A percentile compares a stretch with the other conserved stretches of the same genome.
Conservation (phyloP, 768 basidiomycete genomes). For the Xerocomellus amylosporus region DNA sequence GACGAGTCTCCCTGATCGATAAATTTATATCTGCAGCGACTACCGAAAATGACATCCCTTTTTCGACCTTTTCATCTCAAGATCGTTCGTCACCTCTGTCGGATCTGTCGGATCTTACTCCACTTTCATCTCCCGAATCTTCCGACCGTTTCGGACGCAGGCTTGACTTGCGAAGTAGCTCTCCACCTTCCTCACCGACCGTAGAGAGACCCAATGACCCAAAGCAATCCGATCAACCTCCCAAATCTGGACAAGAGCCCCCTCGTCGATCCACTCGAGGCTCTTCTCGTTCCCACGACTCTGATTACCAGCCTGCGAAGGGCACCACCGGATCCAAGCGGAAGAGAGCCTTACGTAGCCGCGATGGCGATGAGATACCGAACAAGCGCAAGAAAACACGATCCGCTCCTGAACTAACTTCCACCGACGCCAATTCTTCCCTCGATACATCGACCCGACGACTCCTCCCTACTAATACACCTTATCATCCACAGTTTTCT, state of each 20-base stretch:
- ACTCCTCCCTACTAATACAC: conserved; percentile 48
- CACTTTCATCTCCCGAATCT: conserved; percentile 26
- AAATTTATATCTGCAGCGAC: conserved; percentile 27
- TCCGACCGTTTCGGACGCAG: conserved; percentile 2
- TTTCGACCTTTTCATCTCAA: conserved; percentile 2
- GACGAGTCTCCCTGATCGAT: conserved; percentile 27
- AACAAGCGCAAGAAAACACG: conserved; percentile 14
- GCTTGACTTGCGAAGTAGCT: conserved; percentile 6
- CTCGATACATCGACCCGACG: conserved; percentile 32
- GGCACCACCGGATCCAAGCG: conserved; percentile 16
- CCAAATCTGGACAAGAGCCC: not conserved
- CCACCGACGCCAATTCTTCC: not conserved
- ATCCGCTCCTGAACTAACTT: not conserved
- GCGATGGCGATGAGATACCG: conserved; percentile 9
- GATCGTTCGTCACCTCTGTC: conserved; percentile 26
- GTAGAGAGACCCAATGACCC: not conserved
- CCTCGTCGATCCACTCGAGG: conserved; percentile 2
- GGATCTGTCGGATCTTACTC: conserved; percentile 29
- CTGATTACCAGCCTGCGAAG: conserved; percentile 19
- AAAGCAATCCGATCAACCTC: not conserved
- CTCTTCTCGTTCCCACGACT: not conserved
- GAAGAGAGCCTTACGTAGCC: conserved; percentile 9
- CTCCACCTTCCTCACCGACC: conserved; percentile 22
- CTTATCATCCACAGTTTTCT: conserved; percentile 48
- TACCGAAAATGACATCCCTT: not conserved